A percentile compares a stretch with the other conserved stretches of the same genome.
phyloP scores from a whole-genome alignment of 306 rosid genomes.

The Trifolium dubium region DNA sequence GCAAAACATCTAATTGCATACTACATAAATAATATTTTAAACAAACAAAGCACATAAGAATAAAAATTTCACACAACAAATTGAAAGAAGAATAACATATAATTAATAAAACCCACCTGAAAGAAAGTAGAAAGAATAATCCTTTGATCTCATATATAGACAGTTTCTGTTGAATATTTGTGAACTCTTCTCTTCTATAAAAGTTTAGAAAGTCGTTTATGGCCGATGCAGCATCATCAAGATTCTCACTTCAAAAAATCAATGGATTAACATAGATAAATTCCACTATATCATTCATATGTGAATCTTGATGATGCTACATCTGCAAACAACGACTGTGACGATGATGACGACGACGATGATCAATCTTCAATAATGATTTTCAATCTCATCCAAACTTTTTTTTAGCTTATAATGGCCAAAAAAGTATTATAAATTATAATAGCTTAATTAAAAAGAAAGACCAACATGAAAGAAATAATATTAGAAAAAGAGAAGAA shows the following conservation, averaged over 20 bases:
- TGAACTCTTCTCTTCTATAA: background rate
- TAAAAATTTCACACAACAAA: slow-evolving; percentile 14
- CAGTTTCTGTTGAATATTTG: slow-evolving; percentile 16
- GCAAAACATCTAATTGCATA: slow-evolving; percentile 30
- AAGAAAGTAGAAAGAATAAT: slow-evolving; percentile 36
- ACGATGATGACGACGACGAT: background rate
- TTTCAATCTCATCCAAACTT: slow-evolving; percentile 9
- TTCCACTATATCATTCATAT: slow-evolving; percentile 47
- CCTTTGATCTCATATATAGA: background rate
- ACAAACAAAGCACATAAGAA: background rate
- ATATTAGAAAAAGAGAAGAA: slow-evolving; percentile 24
- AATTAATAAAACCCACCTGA: slow-evolving; percentile 47
- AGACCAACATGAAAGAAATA: slow-evolving; percentile 33
- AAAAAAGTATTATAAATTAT: slow-evolving; percentile 5
- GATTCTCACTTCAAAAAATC: slow-evolving; percentile 74
- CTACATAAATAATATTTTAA: slow-evolving; percentile 2
- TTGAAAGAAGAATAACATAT: slow-evolving; percentile 4
- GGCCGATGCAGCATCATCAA: slow-evolving; percentile 99
- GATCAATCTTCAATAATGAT: background rate
- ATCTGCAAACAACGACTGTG: slow-evolving; percentile 86
- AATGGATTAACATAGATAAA: slow-evolving; percentile 5
- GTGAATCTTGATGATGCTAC: slow-evolving; percentile 99
- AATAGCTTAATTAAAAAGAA: background rate
- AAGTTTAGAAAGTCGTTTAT: slow-evolving; percentile 61
- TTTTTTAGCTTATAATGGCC: background rate